Base-by-base conservation (phyloP, 2,329 filamentous ascomycete genomes). In the Phyllachora maydis region DNA sequence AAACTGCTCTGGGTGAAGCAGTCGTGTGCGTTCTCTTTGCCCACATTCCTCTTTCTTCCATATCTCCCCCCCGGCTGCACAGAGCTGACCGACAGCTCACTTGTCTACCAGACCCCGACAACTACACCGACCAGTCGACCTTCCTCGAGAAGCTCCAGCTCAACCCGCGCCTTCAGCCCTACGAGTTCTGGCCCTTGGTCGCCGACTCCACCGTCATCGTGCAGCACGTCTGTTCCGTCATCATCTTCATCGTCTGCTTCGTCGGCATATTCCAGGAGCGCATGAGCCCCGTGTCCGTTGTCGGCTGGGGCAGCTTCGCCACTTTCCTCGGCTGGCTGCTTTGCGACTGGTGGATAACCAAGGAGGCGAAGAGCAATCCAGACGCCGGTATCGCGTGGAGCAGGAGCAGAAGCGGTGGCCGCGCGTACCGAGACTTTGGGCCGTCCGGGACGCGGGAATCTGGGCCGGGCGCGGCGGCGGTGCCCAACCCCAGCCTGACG, bases 1-100 rank as follows among this genome's bases (percentile, higher is more conserved):
- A 95, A 95, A 54, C 52, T 98, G 33, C 63, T 98, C 26, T 98
- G 88, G 88, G 83, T 98, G 41, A 92, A 91, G 50, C 88, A 95
- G 45, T 78, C 77, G 16, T 92, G 77, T 83, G 54, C 33, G 69
- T 49, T 42, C 15, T 18, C 19, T 18, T n/a, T n/a, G n/a, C 22
- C 16, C 21, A 13, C n/a, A 17, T 16, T 13, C 19, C 10, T 11
- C 11, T 23, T 18, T n/a, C n/a, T n/a, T n/a, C n/a, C n/a, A n/a
- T n/a, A n/a, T n/a, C n/a, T n/a, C n/a, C n/a, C n/a, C n/a, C n/a
- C n/a, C n/a, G n/a, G n/a, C n/a, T n/a, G n/a, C n/a, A n/a, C n/a
- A n/a, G n/a, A n/a, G n/a, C n/a, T n/a, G n/a, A n/a, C n/a, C n/a
- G n/a, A n/a, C n/a, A n/a, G n/a, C n/a, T n/a, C n/a, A n/a, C n/a